phyloP scores from a whole-genome alignment of 768 basidiomycete genomes.

The Tylopilus rubrobrunneus region DNA sequence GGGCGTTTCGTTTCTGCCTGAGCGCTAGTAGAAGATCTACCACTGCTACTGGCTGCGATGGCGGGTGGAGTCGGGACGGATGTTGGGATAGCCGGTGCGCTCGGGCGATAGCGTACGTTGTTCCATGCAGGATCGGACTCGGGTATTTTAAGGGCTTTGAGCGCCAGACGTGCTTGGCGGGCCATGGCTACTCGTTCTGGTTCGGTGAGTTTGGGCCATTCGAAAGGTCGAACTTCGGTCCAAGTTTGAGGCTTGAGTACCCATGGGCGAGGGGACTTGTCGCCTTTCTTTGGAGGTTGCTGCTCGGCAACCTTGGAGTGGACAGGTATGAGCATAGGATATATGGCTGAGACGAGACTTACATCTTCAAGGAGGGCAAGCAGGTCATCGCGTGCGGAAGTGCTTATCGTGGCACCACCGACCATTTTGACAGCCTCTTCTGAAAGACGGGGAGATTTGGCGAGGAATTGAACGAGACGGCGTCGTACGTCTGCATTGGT shows the following conservation, averaged over 20 bases:
- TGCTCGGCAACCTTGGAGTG: slow-evolving; percentile 49
- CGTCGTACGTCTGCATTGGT: slow-evolving; percentile 25
- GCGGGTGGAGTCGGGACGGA: slow-evolving; percentile 16
- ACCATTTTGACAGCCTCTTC: slow-evolving; percentile 40
- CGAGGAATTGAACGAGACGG: slow-evolving; percentile 49
- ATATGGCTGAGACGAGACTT: slow-evolving; percentile 5
- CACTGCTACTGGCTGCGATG: slow-evolving; percentile 16
- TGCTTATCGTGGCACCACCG: slow-evolving; percentile 38
- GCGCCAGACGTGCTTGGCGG: slow-evolving; percentile 46
- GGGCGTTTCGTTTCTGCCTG: slow-evolving; percentile 40
- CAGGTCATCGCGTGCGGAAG: slow-evolving; percentile 39
- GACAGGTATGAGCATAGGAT: neutral
- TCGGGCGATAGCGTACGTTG: slow-evolving; percentile 39
- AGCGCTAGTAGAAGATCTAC: slow-evolving; percentile 19
- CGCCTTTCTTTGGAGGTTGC: slow-evolving; percentile 30
- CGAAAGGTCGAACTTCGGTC: slow-evolving; percentile 68
- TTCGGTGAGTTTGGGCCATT: slow-evolving; percentile 50
- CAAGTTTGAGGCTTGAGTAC: slow-evolving; percentile 54
- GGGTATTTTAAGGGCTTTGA: slow-evolving; percentile 50
- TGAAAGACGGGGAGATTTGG: slow-evolving; percentile 44
- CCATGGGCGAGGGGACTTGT: slow-evolving; percentile 43
- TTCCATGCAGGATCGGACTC: slow-evolving; percentile 63
- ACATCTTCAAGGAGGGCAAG: slow-evolving; percentile 51
- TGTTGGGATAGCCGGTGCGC: slow-evolving; percentile 10
- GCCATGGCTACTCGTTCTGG: slow-evolving; percentile 47